Evolutionary conservation across 345 rosid species (phyloP).

Genomic region (Excoecaria cochinchinensis): DNA sequence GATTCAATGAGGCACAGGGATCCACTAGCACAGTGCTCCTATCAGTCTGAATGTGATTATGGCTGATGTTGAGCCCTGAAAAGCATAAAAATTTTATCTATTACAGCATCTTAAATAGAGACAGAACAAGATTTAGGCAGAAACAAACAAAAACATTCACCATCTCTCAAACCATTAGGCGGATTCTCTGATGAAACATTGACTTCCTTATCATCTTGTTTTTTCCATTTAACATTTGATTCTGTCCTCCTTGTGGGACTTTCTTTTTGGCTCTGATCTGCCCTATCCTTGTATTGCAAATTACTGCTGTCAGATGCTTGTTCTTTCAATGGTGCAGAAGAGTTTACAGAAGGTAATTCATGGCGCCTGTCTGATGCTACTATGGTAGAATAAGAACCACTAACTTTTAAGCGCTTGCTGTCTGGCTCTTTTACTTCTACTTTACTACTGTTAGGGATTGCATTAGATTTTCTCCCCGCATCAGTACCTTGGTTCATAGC

Average conservation of each 20-base stretch:
- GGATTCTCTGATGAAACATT: conserved; percentile 34
- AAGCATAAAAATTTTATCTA: conserved; percentile 14
- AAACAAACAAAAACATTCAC: conserved; percentile 20
- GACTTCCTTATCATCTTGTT: conserved; percentile 38
- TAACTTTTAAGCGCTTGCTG: conserved; percentile 60
- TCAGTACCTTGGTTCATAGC: conserved; percentile 30
- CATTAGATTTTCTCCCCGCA: conserved; percentile 36
- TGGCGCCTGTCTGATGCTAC: conserved; percentile 29
- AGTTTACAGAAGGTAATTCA: conserved; percentile 31
- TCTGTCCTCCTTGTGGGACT: conserved; percentile 33
- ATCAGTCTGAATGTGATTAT: conserved; percentile 35
- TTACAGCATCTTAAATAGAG: conserved; percentile 10
- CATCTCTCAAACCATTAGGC: conserved; percentile 27
- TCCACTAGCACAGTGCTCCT: conserved; percentile 36
- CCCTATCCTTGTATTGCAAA: conserved; percentile 22
- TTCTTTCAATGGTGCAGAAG: conserved; percentile 32
- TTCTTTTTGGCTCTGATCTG: conserved; percentile 31
- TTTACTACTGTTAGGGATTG: conserved; percentile 35
- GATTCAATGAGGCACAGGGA: conserved; percentile 31
- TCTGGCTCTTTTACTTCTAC: conserved; percentile 53
- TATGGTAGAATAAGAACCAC: conserved; percentile 38
- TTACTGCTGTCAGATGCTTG: conserved; percentile 24
- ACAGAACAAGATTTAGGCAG: conserved; percentile 7
- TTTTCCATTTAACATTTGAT: conserved; percentile 33
- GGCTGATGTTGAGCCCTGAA: conserved; percentile 49